A percentile compares a stretch with the other conserved stretches of the same genome.
Conservation (phyloP, 257 asterid genomes). For the Solanum pennellii region DNA sequence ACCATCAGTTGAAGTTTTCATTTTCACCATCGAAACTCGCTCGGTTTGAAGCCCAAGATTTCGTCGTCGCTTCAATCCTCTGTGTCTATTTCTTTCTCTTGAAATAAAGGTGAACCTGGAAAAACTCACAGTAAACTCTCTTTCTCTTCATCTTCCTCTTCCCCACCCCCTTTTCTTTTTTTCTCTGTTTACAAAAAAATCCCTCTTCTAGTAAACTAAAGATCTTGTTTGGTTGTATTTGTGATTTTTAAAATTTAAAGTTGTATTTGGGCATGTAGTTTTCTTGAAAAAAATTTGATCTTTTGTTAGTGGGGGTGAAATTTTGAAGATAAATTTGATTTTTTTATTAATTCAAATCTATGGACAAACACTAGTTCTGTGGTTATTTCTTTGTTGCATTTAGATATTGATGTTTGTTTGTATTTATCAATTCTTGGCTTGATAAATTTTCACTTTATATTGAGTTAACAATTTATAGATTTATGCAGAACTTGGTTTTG, state of each 20-base stretch:
- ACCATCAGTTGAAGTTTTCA: too few relatives aligned
- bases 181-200: neutral
- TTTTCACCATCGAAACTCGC: too few relatives aligned
- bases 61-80: too few relatives aligned
- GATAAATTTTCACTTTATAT: neutral
- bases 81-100: too few relatives aligned
- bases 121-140: neutral
- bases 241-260: neutral
- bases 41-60: too few relatives aligned
- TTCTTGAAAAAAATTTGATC: rapidly evolving
- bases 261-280: neutral
- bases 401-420: neutral
- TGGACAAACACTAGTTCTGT: neutral
- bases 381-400: neutral
- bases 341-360: neutral
- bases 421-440: neutral
- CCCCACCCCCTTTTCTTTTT: neutral
- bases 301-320: neutral
- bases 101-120: too few relatives aligned
- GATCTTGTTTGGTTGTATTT: neutral
- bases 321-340: neutral
- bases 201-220: neutral
- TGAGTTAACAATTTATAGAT: neutral
- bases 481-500: neutral
- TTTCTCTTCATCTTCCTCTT: neutral